Evolutionary conservation across 2,329 filamentous ascomycete species (phyloP).

Genomic region (Ceratocystiopsis sp.): DNA sequence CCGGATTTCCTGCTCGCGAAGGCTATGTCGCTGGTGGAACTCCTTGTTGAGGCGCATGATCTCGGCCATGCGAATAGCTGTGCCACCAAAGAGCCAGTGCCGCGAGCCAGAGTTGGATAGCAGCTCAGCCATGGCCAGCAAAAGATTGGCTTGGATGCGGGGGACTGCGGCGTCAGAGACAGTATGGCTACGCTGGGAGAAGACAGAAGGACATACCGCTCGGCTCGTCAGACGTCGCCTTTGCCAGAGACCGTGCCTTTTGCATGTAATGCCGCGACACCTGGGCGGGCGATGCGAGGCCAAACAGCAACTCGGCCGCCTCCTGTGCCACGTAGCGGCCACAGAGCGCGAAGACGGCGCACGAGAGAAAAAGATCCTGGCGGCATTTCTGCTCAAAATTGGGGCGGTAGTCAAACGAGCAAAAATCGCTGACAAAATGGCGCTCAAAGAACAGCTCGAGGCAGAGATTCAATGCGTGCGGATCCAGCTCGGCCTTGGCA

Average conservation of each 20-base stretch:
- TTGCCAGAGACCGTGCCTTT: conserved; percentile 2
- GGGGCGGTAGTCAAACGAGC: conserved; percentile 10
- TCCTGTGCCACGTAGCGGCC: conserved; percentile 4
- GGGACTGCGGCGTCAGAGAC: conserved; percentile 3
- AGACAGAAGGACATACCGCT: background rate
- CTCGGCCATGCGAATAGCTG: conserved; percentile 2
- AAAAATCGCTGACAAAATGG: conserved; percentile 11
- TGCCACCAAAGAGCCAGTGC: conserved; percentile 11
- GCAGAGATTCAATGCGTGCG: conserved; percentile 1
- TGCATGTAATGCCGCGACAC: background rate
- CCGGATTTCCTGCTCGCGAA: conserved; percentile 1
- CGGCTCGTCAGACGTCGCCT: conserved; percentile 7
- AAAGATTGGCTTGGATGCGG: conserved; percentile 9
- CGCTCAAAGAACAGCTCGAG: conserved; percentile 9
- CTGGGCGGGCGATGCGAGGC: background rate
- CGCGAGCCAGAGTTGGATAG: conserved; percentile 10
- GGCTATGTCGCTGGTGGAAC: conserved; percentile 11
- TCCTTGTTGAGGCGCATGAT: conserved; percentile 8
- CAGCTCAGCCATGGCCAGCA: conserved; percentile 10
- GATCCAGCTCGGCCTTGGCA: background rate
- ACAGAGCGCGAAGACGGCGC: conserved; percentile 5
- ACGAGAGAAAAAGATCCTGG: conserved; percentile 4
- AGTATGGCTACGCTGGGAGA: background rate
- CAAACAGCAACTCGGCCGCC: conserved; percentile 1
- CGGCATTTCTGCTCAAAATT: conserved; percentile 10